Evolutionary conservation across 345 rosid species (phyloP).

Genomic region (Aquilaria sinensis): DNA sequence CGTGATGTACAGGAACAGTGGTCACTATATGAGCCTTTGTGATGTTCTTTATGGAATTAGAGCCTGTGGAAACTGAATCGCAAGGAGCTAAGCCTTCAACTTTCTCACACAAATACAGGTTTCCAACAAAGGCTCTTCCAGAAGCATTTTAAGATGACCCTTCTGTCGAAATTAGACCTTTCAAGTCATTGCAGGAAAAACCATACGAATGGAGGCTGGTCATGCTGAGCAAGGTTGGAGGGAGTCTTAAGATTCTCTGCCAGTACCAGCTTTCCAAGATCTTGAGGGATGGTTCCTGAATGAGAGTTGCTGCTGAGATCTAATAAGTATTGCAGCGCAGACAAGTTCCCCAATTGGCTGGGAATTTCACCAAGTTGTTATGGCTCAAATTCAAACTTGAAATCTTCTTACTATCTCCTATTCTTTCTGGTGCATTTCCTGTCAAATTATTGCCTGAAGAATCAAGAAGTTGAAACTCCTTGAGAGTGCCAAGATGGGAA

Average conservation of each 20-base stretch:
- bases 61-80: neutral
- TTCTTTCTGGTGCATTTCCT: constrained; percentile 32
- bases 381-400: constrained; percentile 46
- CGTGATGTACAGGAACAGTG: neutral
- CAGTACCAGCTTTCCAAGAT: constrained; percentile 26
- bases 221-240: constrained; percentile 37
- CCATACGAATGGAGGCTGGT: constrained; percentile 34
- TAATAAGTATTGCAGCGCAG: constrained; percentile 27
- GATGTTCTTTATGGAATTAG: constrained; percentile 15
- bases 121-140: constrained; percentile 32
- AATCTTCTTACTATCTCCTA: constrained; percentile 31
- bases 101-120: constrained; percentile 59
- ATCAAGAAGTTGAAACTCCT: constrained; percentile 32
- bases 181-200: constrained; percentile 49
- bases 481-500: constrained; percentile 23
- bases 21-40: too few species aligned
- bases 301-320: constrained; percentile 67
- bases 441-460: constrained; percentile 34
- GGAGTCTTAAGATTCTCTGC: constrained; percentile 47
- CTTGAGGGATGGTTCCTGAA: constrained; percentile 44
- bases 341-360: constrained; percentile 32
- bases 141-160: constrained; percentile 35
- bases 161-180: constrained; percentile 43
- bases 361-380: constrained; percentile 51
- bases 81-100: constrained; percentile 38